phyloP scores from a whole-genome alignment of 1,139 yeast species.

The Candida tetrigidarum region DNA sequence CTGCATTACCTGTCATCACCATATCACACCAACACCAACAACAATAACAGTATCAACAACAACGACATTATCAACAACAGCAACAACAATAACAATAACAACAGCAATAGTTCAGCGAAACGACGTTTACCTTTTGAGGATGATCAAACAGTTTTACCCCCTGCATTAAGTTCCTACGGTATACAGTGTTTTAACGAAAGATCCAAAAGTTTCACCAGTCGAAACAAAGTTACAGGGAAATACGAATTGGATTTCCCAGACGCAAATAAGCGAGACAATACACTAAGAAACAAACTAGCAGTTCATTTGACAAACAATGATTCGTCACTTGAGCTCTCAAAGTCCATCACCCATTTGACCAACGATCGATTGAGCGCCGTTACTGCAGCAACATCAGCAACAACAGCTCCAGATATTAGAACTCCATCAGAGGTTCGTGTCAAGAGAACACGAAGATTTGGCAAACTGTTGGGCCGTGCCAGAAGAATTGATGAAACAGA shows the following conservation, averaged over 20 bases:
- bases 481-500: constrained; percentile 32
- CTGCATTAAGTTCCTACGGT: constrained; percentile 64
- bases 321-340: constrained; percentile 7
- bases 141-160: constrained; percentile 63
- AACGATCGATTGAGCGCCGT: constrained; percentile 11
- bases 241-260: constrained; percentile 20
- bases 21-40: constrained; percentile 1
- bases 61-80: background rate
- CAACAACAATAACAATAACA: background rate
- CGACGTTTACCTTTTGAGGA: constrained; percentile 35
- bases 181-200: constrained; percentile 39
- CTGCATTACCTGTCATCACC: constrained; percentile 6
- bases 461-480: constrained; percentile 45
- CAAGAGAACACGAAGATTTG: constrained; percentile 39
- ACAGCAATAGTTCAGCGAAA: constrained; percentile 13
- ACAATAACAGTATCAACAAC: background rate
- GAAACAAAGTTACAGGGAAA: constrained; percentile 12
- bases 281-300: constrained; percentile 34
- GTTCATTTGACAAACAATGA: constrained; percentile 32
- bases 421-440: constrained; percentile 1
- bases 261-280: constrained; percentile 12
- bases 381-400: constrained; percentile 10
- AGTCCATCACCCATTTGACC: constrained; percentile 10
- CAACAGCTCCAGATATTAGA: constrained; percentile 7
- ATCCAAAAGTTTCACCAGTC: constrained; percentile 16